A percentile compares a stretch with the other conserved stretches of the same genome.
phyloP scores from a whole-genome alignment of 2,329 filamentous ascomycete genomes.

The Chalara sp. region DNA sequence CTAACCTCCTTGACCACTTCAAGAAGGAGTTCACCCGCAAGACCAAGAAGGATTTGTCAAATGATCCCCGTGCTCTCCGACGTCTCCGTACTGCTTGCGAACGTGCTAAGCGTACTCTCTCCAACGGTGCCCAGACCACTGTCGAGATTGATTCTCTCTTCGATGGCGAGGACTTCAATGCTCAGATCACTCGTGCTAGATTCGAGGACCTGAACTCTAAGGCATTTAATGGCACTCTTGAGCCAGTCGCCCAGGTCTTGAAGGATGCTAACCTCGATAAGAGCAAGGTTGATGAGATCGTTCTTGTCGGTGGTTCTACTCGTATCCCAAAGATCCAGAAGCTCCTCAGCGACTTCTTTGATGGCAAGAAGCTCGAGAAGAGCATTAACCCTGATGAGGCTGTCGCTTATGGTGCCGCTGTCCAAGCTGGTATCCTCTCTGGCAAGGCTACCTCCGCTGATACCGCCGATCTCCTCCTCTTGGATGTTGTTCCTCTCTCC shows the following conservation, averaged over 20 bases:
- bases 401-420: constrained; percentile 96
- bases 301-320: constrained; percentile 96
- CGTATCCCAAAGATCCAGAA: constrained; percentile 99
- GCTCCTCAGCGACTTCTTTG: constrained; percentile 97
- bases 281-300: constrained; percentile 92
- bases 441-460: constrained; percentile 96
- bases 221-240: constrained; percentile 87
- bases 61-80: constrained; percentile 86
- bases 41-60: constrained; percentile 69
- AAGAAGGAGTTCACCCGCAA: constrained; percentile 88
- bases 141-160: constrained; percentile 99
- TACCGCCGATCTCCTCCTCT: constrained; percentile 86
- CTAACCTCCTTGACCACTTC: constrained; percentile 91
- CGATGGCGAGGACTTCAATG: constrained; percentile 95
- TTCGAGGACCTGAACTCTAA: constrained; percentile 98
- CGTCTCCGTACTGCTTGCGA: constrained; percentile 97
- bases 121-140: constrained; percentile 93
- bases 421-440: constrained; percentile 97
- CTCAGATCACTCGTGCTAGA: constrained; percentile 94
- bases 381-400: constrained; percentile 99
- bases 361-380: constrained; percentile 99
- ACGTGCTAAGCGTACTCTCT: constrained; percentile 98
- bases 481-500: constrained; percentile 93
- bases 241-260: constrained; percentile 92
- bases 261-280: constrained; percentile 89